phyloP scores from a whole-genome alignment of 352 stramenopile species.

The Plasmopara muralis region DNA sequence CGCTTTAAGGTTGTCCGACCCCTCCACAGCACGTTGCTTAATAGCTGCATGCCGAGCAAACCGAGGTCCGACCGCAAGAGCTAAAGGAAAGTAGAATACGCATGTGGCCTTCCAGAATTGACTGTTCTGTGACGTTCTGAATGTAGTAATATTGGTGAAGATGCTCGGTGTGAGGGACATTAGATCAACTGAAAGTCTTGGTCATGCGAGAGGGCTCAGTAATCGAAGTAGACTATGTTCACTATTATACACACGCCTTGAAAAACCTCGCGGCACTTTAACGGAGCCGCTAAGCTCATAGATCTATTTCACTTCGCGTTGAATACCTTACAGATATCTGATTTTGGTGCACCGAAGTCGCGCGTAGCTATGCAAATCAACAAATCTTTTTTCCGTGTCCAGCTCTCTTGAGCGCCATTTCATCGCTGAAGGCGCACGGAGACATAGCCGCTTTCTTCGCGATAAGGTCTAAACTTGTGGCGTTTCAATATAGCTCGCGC shows the following conservation, averaged over 20 bases:
- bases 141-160: not conserved
- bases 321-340: not conserved
- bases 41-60: not conserved
- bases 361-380: not conserved
- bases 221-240: not conserved
- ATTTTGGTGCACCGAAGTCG: not conserved
- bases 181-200: not conserved
- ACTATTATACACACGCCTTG: not conserved
- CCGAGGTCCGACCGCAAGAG: not conserved
- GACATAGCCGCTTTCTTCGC: too few relatives aligned
- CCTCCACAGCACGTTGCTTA: not conserved
- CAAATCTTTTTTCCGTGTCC: not conserved
- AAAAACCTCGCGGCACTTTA: not conserved
- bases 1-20: not conserved
- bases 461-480: too few relatives aligned
- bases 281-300: not conserved
- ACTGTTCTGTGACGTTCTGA: not conserved
- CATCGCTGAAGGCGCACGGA: not conserved
- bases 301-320: not conserved
- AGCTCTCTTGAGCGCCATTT: not conserved
- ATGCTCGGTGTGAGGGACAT: not conserved
- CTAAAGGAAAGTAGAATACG: not conserved
- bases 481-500: too few relatives aligned
- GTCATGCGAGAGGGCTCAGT: not conserved
- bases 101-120: not conserved